phyloP scores from a whole-genome alignment of 2,329 filamentous ascomycete genomes.

The Lachnellula willkommii region DNA sequence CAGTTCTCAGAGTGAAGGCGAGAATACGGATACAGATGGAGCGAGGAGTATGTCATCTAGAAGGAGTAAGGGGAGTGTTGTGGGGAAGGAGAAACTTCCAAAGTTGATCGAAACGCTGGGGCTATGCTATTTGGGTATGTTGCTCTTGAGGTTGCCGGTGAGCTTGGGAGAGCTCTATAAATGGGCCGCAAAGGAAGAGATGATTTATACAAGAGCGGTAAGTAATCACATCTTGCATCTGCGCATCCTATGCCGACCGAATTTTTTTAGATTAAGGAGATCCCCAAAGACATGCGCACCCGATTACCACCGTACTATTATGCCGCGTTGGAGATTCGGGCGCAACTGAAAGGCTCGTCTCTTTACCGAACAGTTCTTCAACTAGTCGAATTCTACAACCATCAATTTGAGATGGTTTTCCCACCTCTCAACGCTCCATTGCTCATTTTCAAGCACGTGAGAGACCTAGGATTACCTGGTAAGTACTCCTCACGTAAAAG shows the following conservation, averaged over 20 bases:
- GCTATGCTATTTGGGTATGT: conserved; percentile 72
- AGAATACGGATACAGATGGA: conserved; percentile 35
- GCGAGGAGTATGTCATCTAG: conserved; percentile 41
- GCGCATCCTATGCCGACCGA: neutral
- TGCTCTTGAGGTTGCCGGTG: conserved; percentile 72
- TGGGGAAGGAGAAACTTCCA: conserved; percentile 43
- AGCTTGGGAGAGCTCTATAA: conserved; percentile 65
- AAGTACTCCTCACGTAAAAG: conserved; percentile 27
- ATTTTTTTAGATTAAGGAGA: conserved; percentile 41
- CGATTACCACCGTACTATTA: conserved; percentile 60
- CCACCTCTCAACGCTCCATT: conserved; percentile 68
- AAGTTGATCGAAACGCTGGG: conserved; percentile 68
- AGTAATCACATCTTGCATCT: conserved; percentile 23
- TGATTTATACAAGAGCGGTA: conserved; percentile 68
- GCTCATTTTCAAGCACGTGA: conserved; percentile 64
- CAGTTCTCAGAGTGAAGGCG: conserved; percentile 31
- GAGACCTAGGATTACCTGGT: conserved; percentile 70
- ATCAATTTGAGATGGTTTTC: conserved; percentile 64
- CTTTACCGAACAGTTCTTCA: conserved; percentile 62
- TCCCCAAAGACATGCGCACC: conserved; percentile 61
- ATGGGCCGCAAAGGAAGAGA: conserved; percentile 62
- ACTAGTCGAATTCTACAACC: conserved; percentile 57
- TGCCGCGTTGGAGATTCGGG: conserved; percentile 48
- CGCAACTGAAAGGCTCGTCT: conserved; percentile 45
- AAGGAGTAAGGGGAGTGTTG: conserved; percentile 29